Base-by-base conservation (phyloP, 2,329 filamentous ascomycete genomes). In the Penicillium hesseltinei region DNA sequence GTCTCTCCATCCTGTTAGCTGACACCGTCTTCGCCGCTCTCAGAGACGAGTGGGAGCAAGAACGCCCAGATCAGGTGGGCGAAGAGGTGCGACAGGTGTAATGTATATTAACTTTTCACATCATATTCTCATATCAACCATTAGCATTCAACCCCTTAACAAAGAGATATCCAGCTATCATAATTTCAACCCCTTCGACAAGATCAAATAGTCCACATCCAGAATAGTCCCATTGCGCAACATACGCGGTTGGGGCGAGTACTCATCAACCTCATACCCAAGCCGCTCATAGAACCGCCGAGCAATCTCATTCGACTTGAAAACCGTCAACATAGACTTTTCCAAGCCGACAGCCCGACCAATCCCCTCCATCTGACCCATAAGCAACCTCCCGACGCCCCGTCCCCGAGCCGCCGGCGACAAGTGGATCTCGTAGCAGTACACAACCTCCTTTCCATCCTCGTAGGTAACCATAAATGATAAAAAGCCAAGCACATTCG, bases 1-100 rank as follows among this genome's bases (percentile, higher is more conserved):
- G 91, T 0, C 82, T 96, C 65, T 92, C 92, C 38, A 81, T 99
- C 61, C 78, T 99, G 31, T 84, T 97, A 7, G 91, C 90, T 11
- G 94, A 99, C 72, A 82, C 91, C 52, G 81, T 96, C 2, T 97
- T 95, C 76, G 92, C 94, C 0, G 86, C 92, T 6, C 78, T 99
- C 60, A 81, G 94, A 58, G 94, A 99, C 68, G 94, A 99, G 74
- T 92, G 92, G 88, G 94, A 99, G 74, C 84, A 91, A 5, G 91
- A 97, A 70, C 80, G 93, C 63, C 94, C 94, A 0, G 93, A 96
- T 67, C 88, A 94, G 83, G 87, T 84, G 58, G 94, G 92, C 49
- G 93, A 93, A 75, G 91, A 96, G 63, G 88, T 92, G 48, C 86
- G 87, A 71, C 90, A 94, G 75, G 91, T 96, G 71, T 94, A 83